phyloP scores from a whole-genome alignment of 805 yeast species.

The Lachancea nothofagi region DNA sequence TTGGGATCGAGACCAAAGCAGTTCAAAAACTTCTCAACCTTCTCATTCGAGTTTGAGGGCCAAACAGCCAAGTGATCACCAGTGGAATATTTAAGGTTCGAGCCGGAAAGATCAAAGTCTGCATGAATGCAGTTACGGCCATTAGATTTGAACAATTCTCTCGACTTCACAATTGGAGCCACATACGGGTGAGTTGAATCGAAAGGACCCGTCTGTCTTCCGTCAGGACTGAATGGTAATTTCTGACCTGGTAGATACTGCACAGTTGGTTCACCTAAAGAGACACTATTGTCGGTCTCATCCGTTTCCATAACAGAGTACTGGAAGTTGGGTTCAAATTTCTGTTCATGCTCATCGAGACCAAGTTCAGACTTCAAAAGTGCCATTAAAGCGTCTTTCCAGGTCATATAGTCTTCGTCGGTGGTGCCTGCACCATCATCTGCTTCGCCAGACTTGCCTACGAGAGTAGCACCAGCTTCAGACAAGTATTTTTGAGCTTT shows the following conservation, averaged over 20 bases:
- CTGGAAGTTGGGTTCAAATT: slow-evolving; percentile 63
- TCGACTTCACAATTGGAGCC: slow-evolving; percentile 55
- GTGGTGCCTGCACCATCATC: slow-evolving; percentile 93
- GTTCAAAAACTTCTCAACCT: slow-evolving; percentile 57
- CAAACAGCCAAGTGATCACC: slow-evolving; percentile 96
- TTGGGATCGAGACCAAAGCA: slow-evolving; percentile 57
- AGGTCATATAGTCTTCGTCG: slow-evolving; percentile 89
- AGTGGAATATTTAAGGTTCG: slow-evolving; percentile 78
- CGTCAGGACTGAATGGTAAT: slow-evolving; percentile 34
- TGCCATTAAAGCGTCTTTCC: slow-evolving; percentile 81
- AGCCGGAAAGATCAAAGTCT: slow-evolving; percentile 74
- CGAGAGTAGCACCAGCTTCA: slow-evolving; percentile 62
- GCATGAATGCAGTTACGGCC: slow-evolving; percentile 82
- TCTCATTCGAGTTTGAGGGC: slow-evolving; percentile 83
- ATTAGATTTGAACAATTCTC: slow-evolving; percentile 62
- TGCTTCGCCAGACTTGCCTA: slow-evolving; percentile 83
- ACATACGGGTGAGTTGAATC: slow-evolving; percentile 77
- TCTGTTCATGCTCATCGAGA: slow-evolving; percentile 74
- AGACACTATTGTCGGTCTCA: slow-evolving; percentile 38
- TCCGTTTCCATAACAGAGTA: slow-evolving; percentile 28
- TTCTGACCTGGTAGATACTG: slow-evolving; percentile 41
- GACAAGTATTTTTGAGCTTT: slow-evolving; percentile 47
- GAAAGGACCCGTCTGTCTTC: slow-evolving; percentile 62
- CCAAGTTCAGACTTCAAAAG: slow-evolving; percentile 56
- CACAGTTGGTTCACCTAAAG: slow-evolving; percentile 76